A percentile compares a stretch with the other conserved stretches of the same genome.
Conservation (phyloP, 2,329 filamentous ascomycete species). For the Penicillium sp. region DNA sequence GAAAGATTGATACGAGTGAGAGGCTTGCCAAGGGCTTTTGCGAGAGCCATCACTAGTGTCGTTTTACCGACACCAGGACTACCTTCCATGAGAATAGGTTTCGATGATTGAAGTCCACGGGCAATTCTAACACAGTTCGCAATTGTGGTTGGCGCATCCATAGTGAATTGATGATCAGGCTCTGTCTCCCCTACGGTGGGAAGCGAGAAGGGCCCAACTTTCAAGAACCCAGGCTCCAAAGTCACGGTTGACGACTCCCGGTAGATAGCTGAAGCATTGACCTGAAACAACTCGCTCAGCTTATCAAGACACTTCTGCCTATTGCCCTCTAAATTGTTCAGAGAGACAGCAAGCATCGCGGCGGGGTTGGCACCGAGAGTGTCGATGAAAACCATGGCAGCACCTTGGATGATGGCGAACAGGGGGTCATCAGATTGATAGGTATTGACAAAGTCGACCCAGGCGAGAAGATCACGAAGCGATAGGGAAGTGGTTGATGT, state of each 20-base stretch:
- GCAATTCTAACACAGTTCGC: slow-evolving; percentile 88
- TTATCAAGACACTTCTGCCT: slow-evolving; percentile 71
- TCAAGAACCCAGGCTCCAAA: slow-evolving; percentile 56
- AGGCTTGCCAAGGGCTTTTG: slow-evolving; percentile 74
- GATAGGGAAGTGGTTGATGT: slow-evolving; percentile 78
- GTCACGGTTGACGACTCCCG: slow-evolving; percentile 60
- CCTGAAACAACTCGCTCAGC: slow-evolving; percentile 65
- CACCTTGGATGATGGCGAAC: slow-evolving; percentile 72
- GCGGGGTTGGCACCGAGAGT: slow-evolving; percentile 94
- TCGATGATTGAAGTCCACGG: slow-evolving; percentile 81
- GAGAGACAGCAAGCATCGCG: slow-evolving; percentile 73
- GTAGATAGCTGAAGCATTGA: slow-evolving; percentile 67
- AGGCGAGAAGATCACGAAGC: slow-evolving; percentile 86
- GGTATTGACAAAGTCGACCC: slow-evolving; percentile 88
- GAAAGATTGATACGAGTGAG: slow-evolving; percentile 95
- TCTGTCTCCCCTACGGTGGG: slow-evolving; percentile 51
- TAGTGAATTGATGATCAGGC: slow-evolving; percentile 66
- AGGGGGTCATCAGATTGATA: slow-evolving; percentile 51
- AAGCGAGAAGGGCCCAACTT: slow-evolving; percentile 74
- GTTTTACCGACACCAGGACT: slow-evolving; percentile 99
- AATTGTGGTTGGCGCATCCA: slow-evolving; percentile 86
- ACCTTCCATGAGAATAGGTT: slow-evolving; percentile 91
- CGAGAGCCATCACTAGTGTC: slow-evolving; percentile 82
- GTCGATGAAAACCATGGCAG: slow-evolving; percentile 93
- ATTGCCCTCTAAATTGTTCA: slow-evolving; percentile 69